Percentiles rank a stretch among this genome's conserved stretches.
These are phyloP conservation scores for Calcarisporium arbuscula DNA, from an alignment of 2,329 filamentous ascomycete species.

Conservation along the genomic window DNA sequence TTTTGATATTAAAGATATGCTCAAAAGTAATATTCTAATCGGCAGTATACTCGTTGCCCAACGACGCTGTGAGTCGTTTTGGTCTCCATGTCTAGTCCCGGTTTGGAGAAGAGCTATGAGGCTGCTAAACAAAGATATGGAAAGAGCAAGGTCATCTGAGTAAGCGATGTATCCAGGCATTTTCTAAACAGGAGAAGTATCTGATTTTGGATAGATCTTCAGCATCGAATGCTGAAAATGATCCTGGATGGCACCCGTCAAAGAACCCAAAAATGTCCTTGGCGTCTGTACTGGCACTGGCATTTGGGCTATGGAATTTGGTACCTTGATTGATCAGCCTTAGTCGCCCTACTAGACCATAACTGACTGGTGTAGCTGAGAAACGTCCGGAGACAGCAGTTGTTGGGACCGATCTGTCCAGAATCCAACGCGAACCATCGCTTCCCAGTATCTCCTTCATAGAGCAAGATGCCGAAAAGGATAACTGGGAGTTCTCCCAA, in stretches of 20 bases:
- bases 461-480: constrained; percentile 45
- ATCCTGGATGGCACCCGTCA: constrained; percentile 37
- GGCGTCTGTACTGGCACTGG: constrained; percentile 48
- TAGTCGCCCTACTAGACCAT: no score
- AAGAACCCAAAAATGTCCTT: constrained; percentile 33
- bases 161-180: constrained; percentile 5
- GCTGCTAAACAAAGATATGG: no score
- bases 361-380: constrained; percentile 26
- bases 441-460: constrained; percentile 46
- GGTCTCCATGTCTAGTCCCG: no score
- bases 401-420: constrained; percentile 40
- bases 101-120: no score
- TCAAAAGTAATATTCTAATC: no score
- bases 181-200: background rate
- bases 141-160: constrained; percentile 16
- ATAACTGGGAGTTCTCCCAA: constrained; percentile 41
- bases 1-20: no score
- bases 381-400: constrained; percentile 32
- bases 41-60: constrained; percentile 10
- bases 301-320: constrained; percentile 46
- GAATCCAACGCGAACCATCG: constrained; percentile 31
- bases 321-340: no score
- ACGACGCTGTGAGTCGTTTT: constrained; percentile 9
- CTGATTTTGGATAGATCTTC: constrained; percentile 33
- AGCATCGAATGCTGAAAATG: constrained; percentile 26